Evolutionary conservation across 345 rosid genomes (phyloP).

Genomic region (Populus pruinosa): DNA sequence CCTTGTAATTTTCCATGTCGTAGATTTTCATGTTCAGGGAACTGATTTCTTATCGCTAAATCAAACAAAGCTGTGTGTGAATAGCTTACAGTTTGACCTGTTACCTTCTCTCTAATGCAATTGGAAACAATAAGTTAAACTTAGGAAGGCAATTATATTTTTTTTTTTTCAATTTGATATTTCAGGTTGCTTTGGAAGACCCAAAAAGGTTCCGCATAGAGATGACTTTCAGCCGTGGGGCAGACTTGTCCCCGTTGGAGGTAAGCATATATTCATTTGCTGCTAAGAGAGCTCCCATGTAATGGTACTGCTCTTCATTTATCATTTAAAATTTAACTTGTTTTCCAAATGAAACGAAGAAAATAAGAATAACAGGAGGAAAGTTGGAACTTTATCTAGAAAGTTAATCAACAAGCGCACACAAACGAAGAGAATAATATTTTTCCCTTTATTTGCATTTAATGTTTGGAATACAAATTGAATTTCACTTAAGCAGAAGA

Average conservation of each 20-base stretch:
- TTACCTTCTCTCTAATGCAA: neutral
- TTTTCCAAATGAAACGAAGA: neutral
- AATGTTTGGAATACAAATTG: neutral
- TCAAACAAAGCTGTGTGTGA: neutral
- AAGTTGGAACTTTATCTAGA: neutral
- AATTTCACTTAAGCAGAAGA: neutral
- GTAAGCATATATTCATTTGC: conserved; percentile 31
- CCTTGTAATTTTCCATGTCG: neutral
- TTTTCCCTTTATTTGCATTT: neutral
- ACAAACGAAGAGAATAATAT: neutral
- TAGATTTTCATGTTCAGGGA: neutral
- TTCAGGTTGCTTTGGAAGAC: conserved; percentile 77
- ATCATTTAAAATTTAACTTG: neutral
- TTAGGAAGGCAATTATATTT: neutral
- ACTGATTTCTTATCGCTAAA: neutral
- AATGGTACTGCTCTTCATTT: neutral
- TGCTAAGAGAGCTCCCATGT: neutral
- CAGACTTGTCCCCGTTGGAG: conserved; percentile 93
- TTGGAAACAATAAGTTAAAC: neutral
- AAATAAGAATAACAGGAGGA: neutral
- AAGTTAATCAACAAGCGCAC: neutral
- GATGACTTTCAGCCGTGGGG: conserved; percentile 93
- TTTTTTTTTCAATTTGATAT: neutral
- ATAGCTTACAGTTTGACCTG: neutral
- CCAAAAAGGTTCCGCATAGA: conserved; percentile 86